Percentiles rank a stretch among this genome's conserved stretches.
These are phyloP conservation scores for Microstroma glucosiphilum DNA, from an alignment of 1,284 basidiomycete species.

Conservation along the genomic window DNA sequence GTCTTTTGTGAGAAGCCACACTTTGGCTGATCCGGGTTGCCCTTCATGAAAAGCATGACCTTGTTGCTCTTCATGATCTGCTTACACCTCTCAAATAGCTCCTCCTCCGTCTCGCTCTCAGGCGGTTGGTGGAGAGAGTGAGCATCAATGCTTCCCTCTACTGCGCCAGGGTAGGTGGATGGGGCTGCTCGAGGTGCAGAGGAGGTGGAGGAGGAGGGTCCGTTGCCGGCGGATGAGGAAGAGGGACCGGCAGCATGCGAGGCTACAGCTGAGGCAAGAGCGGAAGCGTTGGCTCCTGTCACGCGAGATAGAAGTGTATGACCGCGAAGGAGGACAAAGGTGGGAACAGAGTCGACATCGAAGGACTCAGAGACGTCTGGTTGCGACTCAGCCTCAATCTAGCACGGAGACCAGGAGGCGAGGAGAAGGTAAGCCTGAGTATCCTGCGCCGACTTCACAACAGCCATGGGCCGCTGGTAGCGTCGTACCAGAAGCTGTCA, in stretches of 20 bases:
- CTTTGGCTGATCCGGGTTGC: slow-evolving; percentile 66
- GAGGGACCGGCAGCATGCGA: slow-evolving; percentile 51
- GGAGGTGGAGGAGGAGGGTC: slow-evolving; percentile 35
- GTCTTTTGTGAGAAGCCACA: slow-evolving; percentile 72
- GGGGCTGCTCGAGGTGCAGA: slow-evolving; percentile 34
- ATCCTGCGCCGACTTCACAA: no score
- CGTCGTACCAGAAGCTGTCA: neutral
- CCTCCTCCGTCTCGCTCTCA: slow-evolving; percentile 60
- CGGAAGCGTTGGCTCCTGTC: slow-evolving; percentile 71
- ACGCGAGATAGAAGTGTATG: slow-evolving; percentile 79
- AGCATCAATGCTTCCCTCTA: slow-evolving; percentile 7
- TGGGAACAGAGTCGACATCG: slow-evolving; percentile 82
- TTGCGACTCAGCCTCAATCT: slow-evolving; percentile 86
- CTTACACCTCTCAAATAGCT: slow-evolving; percentile 62
- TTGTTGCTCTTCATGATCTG: slow-evolving; percentile 62
- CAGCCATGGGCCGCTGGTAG: neutral
- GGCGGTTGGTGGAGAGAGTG: slow-evolving; percentile 23
- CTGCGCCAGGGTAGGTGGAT: slow-evolving; percentile 25
- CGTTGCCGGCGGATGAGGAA: neutral
- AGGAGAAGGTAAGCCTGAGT: neutral
- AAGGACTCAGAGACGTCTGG: slow-evolving; percentile 89
- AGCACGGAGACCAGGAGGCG: slow-evolving; percentile 8
- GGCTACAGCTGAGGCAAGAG: slow-evolving; percentile 63
- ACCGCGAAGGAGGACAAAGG: slow-evolving; percentile 76
- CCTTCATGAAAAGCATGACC: slow-evolving; percentile 96